Evolutionary conservation across 805 yeast species (phyloP), one percentile per base, ranked within the genome.

Genomic region (Metschnikowia shivogae): DNA sequence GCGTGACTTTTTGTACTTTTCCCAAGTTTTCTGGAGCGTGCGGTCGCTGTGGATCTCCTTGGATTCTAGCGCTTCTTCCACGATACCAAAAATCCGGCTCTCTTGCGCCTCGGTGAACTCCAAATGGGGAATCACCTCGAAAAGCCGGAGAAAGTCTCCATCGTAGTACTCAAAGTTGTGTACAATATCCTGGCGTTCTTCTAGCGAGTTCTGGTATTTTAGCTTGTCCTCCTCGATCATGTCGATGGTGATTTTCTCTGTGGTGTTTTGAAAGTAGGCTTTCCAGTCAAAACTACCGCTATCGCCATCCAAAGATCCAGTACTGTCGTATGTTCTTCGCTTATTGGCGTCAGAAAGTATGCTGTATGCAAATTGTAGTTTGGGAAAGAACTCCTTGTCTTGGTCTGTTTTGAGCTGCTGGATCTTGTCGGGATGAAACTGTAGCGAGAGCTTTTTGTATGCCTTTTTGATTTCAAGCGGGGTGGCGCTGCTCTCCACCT

Each of bases 61-160:
- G 5, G 60, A 60, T 12, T 77, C 62, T 34, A 81, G 66, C 11
- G 67, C 67, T 1, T 44, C 47, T 28, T 72, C 66, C 26, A 88
- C 76, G 1, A 81, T 70, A 2, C 60, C 61, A 45, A 74, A 77
- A 36, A 86, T 72, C 32, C 96, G 72, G 28, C 63, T 64, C 55
- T 86, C 95, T 54, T 83, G 89, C 0, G 60, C 68, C 31, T 70
- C 74, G 32, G 66, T 66, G 36, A 83, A 73, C 49, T 84, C 89
- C 42, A 86, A 72, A 63, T 89, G 96, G 8, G 93, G 85, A 3
- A 89, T 82, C 29, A 73, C 71, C 59, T 88, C 95, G 58, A 89
- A 85, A 5, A 89, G 66, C 41, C 71, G 69, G 37, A 82, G 68
- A 55, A 89, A 78, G 55, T 86, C 87, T 5, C 96, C 96, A 11